Base-by-base conservation (phyloP, 148 eudicot species). In the Fallopia convolvulus region DNA sequence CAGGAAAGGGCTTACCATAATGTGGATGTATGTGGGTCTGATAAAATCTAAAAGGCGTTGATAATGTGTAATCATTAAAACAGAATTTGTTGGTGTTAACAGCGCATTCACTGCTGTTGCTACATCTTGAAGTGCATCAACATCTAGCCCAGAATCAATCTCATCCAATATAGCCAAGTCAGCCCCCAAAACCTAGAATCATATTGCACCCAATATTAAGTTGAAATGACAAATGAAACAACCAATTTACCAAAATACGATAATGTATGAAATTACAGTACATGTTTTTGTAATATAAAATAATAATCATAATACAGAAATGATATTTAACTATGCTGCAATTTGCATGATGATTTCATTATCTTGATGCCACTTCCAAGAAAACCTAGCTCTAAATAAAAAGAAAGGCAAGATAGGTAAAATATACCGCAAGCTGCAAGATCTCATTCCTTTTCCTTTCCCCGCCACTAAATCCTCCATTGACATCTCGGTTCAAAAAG, bases 401-500 rank as follows among this genome's bases (percentile, higher is more conserved):
- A 12, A 32, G 6, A 65, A 65, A 66, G n/a, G 41, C 7, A 65
- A 66, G 42, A 50, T 40, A 46, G 70, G 44, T 9, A 17, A 46
- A 75, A 65, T 85, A 77, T 93, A 95, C 99, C 87, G 99, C 99
- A 82, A 95, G 97, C 77, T 95, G 99, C 77, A 95, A 83, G 70
- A 95, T 93, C 84, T 95, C 99, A 78, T 95, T 95, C 73, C 99
- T 90, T 84, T 95, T 95, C 87, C 83, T 91, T 84, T 95, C 99
- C 74, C 99, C 99, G 46, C 99, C 99, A 83, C 99, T 95, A 76
- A 95, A 95, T 75, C 99, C 99, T 87, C 91, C 99, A 79, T 96
- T 96, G 42, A 96, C 99, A 80, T 96, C 93, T 90, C 99, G 89
- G 81, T 93, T 89, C 73, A 96, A 79, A 73, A 93, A 90, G 76